Evolutionary conservation across 441 rosid species (phyloP).

Genomic region (Arabidopsis hybrid): DNA sequence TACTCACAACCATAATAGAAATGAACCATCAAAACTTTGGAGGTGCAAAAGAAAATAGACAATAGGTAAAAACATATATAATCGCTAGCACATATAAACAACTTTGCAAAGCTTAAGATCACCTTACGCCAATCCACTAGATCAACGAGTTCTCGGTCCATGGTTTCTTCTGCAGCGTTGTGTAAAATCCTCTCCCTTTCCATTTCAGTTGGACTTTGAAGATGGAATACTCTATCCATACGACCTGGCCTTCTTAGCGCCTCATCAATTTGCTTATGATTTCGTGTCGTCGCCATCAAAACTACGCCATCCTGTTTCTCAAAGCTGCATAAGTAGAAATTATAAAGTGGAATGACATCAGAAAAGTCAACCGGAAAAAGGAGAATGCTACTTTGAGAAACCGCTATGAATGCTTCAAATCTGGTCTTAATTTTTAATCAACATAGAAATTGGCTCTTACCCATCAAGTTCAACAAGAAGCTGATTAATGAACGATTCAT

Average conservation of each 20-base stretch:
- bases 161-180: conserved; percentile 83
- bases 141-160: conserved; percentile 86
- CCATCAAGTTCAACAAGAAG: conserved; percentile 99
- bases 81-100: conserved; percentile 20
- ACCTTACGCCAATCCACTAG: conserved; percentile 95
- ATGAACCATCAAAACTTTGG: conserved; percentile 5
- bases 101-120: conserved; percentile 32
- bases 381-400: conserved; percentile 28
- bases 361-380: conserved; percentile 18
- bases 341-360: conserved; percentile 8
- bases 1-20: conserved; percentile 13
- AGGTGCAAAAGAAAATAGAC: not conserved
- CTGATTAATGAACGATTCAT: conserved; percentile 97
- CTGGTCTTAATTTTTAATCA: conserved; percentile 1
- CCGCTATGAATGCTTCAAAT: conserved; percentile 11
- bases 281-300: conserved; percentile 95
- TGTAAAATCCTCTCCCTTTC: conserved; percentile 93
- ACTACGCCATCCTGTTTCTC: conserved; percentile 99
- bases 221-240: conserved; percentile 95
- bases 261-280: conserved; percentile 92
- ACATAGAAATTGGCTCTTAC: conserved; percentile 54
- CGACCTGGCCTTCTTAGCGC: conserved; percentile 97
- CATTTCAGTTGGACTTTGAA: conserved; percentile 87
- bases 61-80: not conserved
- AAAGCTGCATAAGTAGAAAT: conserved; percentile 59